Base-by-base conservation (phyloP, 192 early-diverging fungal genomes). In the Borealophlyctis nickersoniae region DNA sequence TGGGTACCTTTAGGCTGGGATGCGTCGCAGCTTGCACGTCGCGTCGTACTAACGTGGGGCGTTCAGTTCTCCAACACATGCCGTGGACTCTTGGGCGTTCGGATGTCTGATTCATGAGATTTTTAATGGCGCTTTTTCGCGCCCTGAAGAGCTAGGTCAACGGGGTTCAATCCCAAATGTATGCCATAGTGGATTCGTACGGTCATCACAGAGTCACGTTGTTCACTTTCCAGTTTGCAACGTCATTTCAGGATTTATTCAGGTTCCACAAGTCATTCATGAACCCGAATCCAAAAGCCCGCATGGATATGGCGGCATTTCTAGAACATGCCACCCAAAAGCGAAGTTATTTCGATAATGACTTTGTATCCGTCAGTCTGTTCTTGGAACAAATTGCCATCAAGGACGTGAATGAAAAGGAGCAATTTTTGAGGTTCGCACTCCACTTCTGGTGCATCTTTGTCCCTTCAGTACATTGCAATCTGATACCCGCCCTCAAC, bases 311-410 rank as follows among this genome's bases (percentile, higher is more conserved):
- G 13, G 80, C 72, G 2, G 79, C 78, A 29, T 91, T 96, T 50
- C 72, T 96, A 24, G 87, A 91, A 33, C 68, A 76, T 24, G 89
- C 87, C 22, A 58, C 76, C 36, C 76, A 75, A 2, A 69, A 78
- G 0, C 71, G 76, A 34, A 86, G 87, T 4, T 93, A 87, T 63
- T 92, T 97, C 69, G 82, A 91, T 52, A 88, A 82, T 23, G 88
- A 90, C 52, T 91, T 98, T 63, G 81, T 98, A 4, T 76, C 79
- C n/a, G 81, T 88, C 16, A 90, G 86, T 59, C 56, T 91, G 28
- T 95, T 94, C 35, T 65, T 98, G n/a, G 96, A 98, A 60, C 89
- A 94, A 71, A 86, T 97, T 52, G 85, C 86, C 32, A 86, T 98
- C 54, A 95, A 95, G 65, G 93, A 95, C 35, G 79, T 85, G n/a